These are phyloP conservation scores for Westerdykella sp. DNA, from an alignment of 2,329 filamentous ascomycete species.

Conservation along the genomic window DNA sequence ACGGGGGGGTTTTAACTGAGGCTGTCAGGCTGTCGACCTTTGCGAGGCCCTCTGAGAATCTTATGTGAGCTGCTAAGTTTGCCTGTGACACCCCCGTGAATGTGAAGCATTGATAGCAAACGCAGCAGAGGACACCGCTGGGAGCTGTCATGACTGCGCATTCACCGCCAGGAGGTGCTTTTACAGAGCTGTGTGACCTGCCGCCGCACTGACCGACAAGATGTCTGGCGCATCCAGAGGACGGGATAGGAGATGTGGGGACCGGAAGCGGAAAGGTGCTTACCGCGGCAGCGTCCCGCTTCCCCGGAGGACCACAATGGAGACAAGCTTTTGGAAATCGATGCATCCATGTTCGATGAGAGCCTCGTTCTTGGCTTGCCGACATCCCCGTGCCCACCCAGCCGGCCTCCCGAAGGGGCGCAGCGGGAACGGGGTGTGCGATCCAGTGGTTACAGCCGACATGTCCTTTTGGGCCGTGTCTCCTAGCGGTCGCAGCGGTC, in stretches of 20 bases:
- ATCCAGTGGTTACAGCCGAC: too few species aligned
- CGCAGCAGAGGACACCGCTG: constrained; percentile 16
- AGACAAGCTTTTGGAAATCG: too few species aligned
- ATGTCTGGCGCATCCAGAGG: constrained; percentile 12
- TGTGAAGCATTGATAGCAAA: constrained; percentile 17
- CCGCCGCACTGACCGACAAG: constrained; percentile 19
- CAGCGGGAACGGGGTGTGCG: too few species aligned
- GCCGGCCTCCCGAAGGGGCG: too few species aligned
- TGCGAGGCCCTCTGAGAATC: too few species aligned
- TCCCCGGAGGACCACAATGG: constrained; percentile 2
- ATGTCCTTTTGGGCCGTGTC: too few species aligned
- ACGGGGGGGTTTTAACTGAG: too few species aligned
- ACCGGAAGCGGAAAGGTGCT: constrained; percentile 6
- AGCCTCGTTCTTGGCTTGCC: too few species aligned
- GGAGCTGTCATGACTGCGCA: constrained; percentile 20
- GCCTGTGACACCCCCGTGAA: not conserved
- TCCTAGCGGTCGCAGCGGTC: too few species aligned
- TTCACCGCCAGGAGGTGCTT: constrained; percentile 23
- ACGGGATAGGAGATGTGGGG: not conserved
- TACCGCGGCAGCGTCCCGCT: constrained; percentile 2
- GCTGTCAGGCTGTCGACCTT: too few species aligned
- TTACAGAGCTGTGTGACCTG: constrained; percentile 22
- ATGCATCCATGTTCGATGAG: too few species aligned
- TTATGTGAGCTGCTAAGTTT: not conserved
- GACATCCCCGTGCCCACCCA: too few species aligned